phyloP scores from a whole-genome alignment of 176 grass and related monocot genomes.

The Chloris gayana region DNA sequence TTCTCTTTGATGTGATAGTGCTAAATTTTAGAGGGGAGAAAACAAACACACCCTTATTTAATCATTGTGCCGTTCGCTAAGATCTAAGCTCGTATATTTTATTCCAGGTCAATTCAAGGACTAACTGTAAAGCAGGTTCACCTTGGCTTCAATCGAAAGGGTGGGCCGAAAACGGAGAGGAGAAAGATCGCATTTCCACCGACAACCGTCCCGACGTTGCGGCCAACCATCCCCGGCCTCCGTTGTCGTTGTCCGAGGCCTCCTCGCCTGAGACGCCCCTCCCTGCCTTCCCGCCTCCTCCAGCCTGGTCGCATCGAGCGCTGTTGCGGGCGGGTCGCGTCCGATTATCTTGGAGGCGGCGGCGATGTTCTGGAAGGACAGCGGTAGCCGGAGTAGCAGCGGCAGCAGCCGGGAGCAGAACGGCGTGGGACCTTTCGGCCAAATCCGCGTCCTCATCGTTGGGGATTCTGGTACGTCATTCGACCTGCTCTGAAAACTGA shows the following conservation, averaged over 20 bases:
- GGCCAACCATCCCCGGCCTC: neutral
- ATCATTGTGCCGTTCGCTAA: slow-evolving; percentile 24
- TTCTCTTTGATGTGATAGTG: too few relatives aligned
- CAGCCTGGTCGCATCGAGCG: slow-evolving; percentile 2
- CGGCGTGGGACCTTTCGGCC: slow-evolving; percentile 72
- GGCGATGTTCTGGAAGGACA: slow-evolving; percentile 89
- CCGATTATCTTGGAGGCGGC: neutral
- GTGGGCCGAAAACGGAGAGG: neutral
- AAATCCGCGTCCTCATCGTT: slow-evolving; percentile 86
- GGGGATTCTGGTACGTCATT: slow-evolving; percentile 76
- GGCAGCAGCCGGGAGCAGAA: slow-evolving; percentile 61
- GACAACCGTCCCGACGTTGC: slow-evolving; percentile 24
- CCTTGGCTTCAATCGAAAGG: slow-evolving; percentile 13
- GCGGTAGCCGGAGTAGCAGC: slow-evolving; percentile 49
- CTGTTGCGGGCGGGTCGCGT: neutral
- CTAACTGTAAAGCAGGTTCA: slow-evolving; percentile 4
- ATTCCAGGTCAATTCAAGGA: slow-evolving; percentile 29
- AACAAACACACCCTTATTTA: too few relatives aligned
- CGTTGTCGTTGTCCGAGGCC: neutral
- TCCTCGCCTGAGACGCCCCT: slow-evolving; percentile 10
- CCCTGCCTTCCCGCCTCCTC: neutral
- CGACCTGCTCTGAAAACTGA: slow-evolving; percentile 18
- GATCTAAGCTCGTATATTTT: slow-evolving; percentile 9
- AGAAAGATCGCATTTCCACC: slow-evolving; percentile 30
- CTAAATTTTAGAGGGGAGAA: too few relatives aligned